phyloP scores from a whole-genome alignment of 768 basidiomycete species.

The Tricholoma terreum region DNA sequence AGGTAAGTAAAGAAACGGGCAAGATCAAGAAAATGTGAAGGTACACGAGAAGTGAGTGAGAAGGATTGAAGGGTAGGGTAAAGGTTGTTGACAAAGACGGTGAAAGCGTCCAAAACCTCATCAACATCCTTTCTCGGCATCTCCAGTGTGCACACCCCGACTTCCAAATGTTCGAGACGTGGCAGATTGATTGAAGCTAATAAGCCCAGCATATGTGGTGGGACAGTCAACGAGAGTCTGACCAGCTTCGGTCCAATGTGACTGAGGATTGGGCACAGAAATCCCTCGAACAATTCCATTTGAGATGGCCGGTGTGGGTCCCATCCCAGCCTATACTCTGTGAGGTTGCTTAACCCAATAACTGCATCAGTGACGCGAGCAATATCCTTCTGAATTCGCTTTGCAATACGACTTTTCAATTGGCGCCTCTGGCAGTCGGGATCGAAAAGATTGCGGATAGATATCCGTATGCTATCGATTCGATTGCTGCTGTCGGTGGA shows the following conservation, averaged over 20 bases:
- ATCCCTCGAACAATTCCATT: conserved; percentile 34
- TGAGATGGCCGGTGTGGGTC: conserved; percentile 32
- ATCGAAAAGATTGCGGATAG: conserved; percentile 26
- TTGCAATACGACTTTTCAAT: conserved; percentile 29
- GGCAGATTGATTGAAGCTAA: conserved; percentile 33
- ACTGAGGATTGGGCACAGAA: conserved; percentile 34
- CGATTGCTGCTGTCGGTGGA: neutral
- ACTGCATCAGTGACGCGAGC: conserved; percentile 31
- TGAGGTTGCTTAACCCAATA: conserved; percentile 27
- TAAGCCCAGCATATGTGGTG: conserved; percentile 31
- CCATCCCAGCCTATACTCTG: conserved; percentile 41
- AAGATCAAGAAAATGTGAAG: conserved; percentile 39
- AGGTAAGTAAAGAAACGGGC: conserved; percentile 34
- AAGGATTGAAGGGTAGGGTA: conserved; percentile 36
- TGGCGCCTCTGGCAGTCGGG: conserved; percentile 29
- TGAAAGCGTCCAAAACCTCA: conserved; percentile 36
- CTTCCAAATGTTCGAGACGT: conserved; percentile 32
- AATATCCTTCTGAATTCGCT: conserved; percentile 37
- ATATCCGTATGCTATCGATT: neutral
- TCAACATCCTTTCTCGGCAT: conserved; percentile 28
- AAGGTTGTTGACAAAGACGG: conserved; percentile 44
- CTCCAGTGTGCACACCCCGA: conserved; percentile 33
- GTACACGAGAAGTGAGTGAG: conserved; percentile 31
- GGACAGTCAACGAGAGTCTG: conserved; percentile 37
- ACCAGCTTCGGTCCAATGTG: conserved; percentile 29